Evolutionary conservation across 1,139 yeast species (phyloP).

Genomic region (Suhomyces coccinellae): DNA sequence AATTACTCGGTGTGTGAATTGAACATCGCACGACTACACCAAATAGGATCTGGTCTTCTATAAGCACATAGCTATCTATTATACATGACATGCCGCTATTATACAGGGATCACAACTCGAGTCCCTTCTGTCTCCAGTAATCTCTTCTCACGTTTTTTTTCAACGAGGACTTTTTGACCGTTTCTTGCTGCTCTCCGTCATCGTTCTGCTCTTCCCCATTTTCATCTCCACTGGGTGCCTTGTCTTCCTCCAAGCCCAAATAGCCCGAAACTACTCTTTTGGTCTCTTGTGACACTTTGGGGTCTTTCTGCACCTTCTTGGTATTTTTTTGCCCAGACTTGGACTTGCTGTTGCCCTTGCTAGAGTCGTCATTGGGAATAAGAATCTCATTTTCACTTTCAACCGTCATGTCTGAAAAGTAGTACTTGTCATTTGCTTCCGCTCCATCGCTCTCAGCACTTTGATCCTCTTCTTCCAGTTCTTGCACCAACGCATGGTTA

Average conservation of each 20-base stretch:
- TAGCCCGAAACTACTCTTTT: conserved; percentile 28
- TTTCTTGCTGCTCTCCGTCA: conserved; percentile 17
- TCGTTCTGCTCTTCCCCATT: conserved; percentile 9
- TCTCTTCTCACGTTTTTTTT: conserved; percentile 42
- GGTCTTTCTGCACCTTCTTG: neutral
- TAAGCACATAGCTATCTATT: conserved; percentile 1
- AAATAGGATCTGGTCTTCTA: neutral
- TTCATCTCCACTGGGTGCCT: conserved; percentile 13
- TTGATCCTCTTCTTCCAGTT: conserved; percentile 17
- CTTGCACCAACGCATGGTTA: conserved; percentile 57
- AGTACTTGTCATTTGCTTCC: conserved; percentile 40
- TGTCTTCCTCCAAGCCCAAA: conserved; percentile 25
- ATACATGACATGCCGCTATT: conserved; percentile 8
- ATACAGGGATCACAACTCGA: conserved; percentile 24
- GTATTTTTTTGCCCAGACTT: neutral
- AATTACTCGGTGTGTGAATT: too few relatives aligned
- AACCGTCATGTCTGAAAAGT: conserved; percentile 45
- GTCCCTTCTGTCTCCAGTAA: conserved; percentile 48
- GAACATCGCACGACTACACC: too few relatives aligned
- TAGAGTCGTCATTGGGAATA: neutral
- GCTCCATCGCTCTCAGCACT: conserved; percentile 33
- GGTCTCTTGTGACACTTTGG: conserved; percentile 13
- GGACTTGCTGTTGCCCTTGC: neutral
- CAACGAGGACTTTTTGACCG: conserved; percentile 21
- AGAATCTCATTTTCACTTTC: conserved; percentile 36